Base-by-base conservation (phyloP, 2,329 filamentous ascomycete species). In the Monosporascus sp. region DNA sequence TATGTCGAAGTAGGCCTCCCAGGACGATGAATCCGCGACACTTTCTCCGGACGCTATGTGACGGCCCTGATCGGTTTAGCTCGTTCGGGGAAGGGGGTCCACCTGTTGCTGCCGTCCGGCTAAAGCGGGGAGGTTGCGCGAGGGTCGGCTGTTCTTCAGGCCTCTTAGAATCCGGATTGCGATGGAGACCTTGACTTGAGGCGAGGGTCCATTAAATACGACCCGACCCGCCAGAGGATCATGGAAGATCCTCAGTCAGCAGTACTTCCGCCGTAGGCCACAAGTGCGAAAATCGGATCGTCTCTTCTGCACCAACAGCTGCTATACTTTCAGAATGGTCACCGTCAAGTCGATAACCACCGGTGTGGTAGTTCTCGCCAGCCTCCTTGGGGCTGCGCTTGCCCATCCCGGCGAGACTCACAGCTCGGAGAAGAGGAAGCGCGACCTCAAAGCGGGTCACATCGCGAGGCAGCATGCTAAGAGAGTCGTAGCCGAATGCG, bases 321-420 rank as follows among this genome's bases (percentile, higher is more conserved):
- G 24, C 3, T 25, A 31, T 31, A 46, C 24, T 50, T 27, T 27
- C 27, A 54, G 47, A 46, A 54, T 54, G 53, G 53, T 54, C 18
- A 51, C 46, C 27, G 20, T 54, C 46, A 37, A 50, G 31, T 48
- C 48, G n/a, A 37, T 49, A 18, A 31, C 52, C 22, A 49, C 45
- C 50, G 35, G 36, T 20, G 31, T 36, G 27, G 43, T 38, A 36
- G 48, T 38, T 17, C 43, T 61, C 45, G 52, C 49, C 4, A 54
- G 48, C 25, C 49, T 60, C 20, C 51, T 52, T 25, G 46, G 50
- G 11, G 38, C 44, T 14, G 52, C 35, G 15, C 57, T 72, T 38
- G 69, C 72, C 24, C 72, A 74, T 49, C 71, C 72, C 2, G 70
- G 70, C 25, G 63, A 71, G 49, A 66, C 72, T 50, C 57, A 69